Conservation (phyloP, 1,284 basidiomycete species). For the Microbotryum intermedium region DNA sequence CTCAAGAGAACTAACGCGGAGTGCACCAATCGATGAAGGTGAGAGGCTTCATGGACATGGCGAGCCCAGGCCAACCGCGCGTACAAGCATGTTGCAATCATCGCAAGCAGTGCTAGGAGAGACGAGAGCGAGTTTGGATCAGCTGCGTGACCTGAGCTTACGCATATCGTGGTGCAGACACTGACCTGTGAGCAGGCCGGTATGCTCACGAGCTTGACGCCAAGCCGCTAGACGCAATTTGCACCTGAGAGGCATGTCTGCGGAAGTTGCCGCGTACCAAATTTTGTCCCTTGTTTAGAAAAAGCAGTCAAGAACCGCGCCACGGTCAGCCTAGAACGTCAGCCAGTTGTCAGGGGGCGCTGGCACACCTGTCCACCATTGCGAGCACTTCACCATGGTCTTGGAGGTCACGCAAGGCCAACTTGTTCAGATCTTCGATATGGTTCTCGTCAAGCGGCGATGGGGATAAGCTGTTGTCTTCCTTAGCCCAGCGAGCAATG, state of each 20-base stretch:
- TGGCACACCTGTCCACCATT: conserved; percentile 58
- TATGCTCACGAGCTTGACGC: conserved; percentile 47
- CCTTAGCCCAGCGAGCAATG: too few species aligned
- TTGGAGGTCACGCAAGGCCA: conserved; percentile 67
- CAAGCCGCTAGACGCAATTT: conserved; percentile 58
- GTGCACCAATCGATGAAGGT: too few species aligned
- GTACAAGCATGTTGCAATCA: too few species aligned
- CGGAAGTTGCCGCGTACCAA: conserved; percentile 67
- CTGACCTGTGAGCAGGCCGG: too few species aligned
- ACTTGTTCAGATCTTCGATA: conserved; percentile 50
- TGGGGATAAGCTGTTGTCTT: neutral
- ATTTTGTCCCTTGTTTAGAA: conserved; percentile 57
- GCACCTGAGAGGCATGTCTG: conserved; percentile 64
- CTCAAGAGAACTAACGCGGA: conserved; percentile 4
- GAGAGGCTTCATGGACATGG: too few species aligned
- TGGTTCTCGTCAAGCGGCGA: conserved; percentile 57
- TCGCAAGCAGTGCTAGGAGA: too few species aligned
- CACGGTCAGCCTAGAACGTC: neutral
- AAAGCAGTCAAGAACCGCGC: too few species aligned
- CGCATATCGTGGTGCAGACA: too few species aligned
- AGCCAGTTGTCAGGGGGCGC: neutral
- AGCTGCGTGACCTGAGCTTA: too few species aligned
- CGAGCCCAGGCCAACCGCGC: too few species aligned
- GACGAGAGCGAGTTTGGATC: too few species aligned
- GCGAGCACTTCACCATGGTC: conserved; percentile 72